These are phyloP conservation scores for Fusarium sp. DNA, from an alignment of 2,329 filamentous ascomycete species.

Conservation along the genomic window DNA sequence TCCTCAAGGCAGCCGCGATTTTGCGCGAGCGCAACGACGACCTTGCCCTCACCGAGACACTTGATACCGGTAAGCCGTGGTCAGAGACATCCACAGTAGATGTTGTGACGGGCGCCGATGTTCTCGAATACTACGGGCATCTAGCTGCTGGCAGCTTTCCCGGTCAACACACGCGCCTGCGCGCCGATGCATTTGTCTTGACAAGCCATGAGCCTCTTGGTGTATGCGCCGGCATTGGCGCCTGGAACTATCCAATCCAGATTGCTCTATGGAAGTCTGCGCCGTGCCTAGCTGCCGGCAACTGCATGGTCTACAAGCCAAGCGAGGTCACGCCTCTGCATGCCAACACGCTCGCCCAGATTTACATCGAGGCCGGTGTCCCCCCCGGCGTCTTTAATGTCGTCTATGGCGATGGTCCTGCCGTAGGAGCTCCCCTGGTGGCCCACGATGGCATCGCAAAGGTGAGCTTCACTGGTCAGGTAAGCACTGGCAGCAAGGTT, in stretches of 20 bases:
- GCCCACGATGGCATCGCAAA: slow-evolving; percentile 82
- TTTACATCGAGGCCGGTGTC: slow-evolving; percentile 85
- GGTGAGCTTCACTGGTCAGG: slow-evolving; percentile 92
- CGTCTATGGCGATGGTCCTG: slow-evolving; percentile 82
- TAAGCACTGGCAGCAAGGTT: slow-evolving; percentile 86
- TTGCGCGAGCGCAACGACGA: slow-evolving; percentile 84
- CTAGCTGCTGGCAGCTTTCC: slow-evolving; percentile 85
- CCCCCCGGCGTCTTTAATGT: slow-evolving; percentile 91
- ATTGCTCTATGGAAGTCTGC: slow-evolving; percentile 93
- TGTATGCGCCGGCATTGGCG: slow-evolving; percentile 89
- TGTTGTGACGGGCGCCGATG: slow-evolving; percentile 85
- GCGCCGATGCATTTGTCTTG: slow-evolving; percentile 85
- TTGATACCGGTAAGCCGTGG: slow-evolving; percentile 89
- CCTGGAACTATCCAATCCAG: slow-evolving; percentile 94
- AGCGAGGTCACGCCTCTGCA: slow-evolving; percentile 92
- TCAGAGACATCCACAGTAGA: slow-evolving; percentile 90
- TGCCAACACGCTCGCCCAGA: slow-evolving; percentile 79
- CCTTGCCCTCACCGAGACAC: slow-evolving; percentile 84
- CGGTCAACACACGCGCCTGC: slow-evolving; percentile 82
- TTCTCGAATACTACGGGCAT: slow-evolving; percentile 89
- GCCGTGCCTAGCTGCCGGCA: slow-evolving; percentile 87
- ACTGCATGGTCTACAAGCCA: slow-evolving; percentile 93
- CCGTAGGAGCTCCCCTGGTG: slow-evolving; percentile 81
- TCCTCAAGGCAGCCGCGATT: slow-evolving; percentile 82
- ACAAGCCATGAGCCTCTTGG: slow-evolving; percentile 87